Evolutionary conservation across 768 basidiomycete species (phyloP).

Genomic region (Russula sp.): DNA sequence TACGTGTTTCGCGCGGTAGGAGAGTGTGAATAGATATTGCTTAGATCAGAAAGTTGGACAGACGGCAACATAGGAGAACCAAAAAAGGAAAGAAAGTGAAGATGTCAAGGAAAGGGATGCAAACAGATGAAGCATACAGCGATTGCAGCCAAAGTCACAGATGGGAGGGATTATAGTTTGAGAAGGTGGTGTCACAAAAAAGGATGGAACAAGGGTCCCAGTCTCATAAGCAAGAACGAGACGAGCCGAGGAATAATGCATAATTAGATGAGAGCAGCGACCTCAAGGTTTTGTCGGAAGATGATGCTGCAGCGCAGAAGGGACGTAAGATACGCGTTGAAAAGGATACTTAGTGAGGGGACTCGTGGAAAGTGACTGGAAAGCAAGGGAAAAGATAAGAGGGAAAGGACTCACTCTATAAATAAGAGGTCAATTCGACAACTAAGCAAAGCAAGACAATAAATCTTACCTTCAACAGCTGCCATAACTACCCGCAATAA

Average conservation of each 20-base stretch:
- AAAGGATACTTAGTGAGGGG: slow-evolving; percentile 29
- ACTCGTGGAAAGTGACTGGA: slow-evolving; percentile 24
- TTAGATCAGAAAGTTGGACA: slow-evolving; percentile 27
- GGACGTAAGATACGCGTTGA: slow-evolving; percentile 25
- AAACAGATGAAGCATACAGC: slow-evolving; percentile 15
- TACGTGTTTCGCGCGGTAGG: slow-evolving; percentile 21
- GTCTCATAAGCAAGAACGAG: slow-evolving; percentile 13
- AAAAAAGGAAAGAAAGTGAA: slow-evolving; percentile 12
- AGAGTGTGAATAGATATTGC: slow-evolving; percentile 25
- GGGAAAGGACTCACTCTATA: slow-evolving; percentile 56
- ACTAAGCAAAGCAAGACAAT: slow-evolving; percentile 6
- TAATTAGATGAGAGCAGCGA: slow-evolving; percentile 55
- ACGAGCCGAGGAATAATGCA: slow-evolving; percentile 2
- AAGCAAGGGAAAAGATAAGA: slow-evolving; percentile 25
- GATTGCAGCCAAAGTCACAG: slow-evolving; percentile 11
- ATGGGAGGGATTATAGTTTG: slow-evolving; percentile 1
- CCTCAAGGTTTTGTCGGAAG: slow-evolving; percentile 57
- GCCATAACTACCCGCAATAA: slow-evolving; percentile 90
- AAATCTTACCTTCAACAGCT: slow-evolving; percentile 79
- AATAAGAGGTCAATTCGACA: slow-evolving; percentile 14
- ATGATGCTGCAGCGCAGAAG: slow-evolving; percentile 47
- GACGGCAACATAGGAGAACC: slow-evolving; percentile 17
- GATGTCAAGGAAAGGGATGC: not conserved
- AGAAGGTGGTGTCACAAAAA: slow-evolving; percentile 13
- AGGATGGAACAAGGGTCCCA: not conserved